Evolutionary conservation across 306 rosid species (phyloP).

Genomic region (Medicago ruthenica): DNA sequence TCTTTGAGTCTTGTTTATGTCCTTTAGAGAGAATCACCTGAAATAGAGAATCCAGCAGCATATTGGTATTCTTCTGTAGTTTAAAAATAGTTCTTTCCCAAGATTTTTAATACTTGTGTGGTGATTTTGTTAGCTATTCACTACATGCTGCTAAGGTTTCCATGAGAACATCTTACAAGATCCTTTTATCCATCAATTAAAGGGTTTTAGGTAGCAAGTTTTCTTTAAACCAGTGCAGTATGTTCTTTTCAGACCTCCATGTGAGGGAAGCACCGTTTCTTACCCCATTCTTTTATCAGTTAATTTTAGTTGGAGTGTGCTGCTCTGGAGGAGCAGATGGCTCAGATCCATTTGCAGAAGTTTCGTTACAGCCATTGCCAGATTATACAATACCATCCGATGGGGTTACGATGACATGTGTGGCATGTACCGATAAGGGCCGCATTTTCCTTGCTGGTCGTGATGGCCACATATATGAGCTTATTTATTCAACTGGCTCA

Average conservation of each 20-base stretch:
- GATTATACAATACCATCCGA: conserved; percentile 90
- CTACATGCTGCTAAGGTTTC: conserved; percentile 22
- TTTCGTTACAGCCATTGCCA: conserved; percentile 88
- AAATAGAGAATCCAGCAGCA: neutral
- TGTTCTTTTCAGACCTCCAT: conserved; percentile 40
- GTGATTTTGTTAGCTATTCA: conserved; percentile 23
- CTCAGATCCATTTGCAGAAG: conserved; percentile 88
- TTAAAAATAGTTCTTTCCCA: neutral
- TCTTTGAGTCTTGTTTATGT: conserved; percentile 23
- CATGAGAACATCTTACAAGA: conserved; percentile 11
- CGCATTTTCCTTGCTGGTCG: conserved; percentile 96
- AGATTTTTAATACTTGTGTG: conserved; percentile 16
- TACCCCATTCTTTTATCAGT: conserved; percentile 60
- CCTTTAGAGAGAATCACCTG: conserved; percentile 8
- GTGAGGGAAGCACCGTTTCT: conserved; percentile 39
- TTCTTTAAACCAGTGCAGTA: conserved; percentile 20
- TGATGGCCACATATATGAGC: conserved; percentile 94
- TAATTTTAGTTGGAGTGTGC: conserved; percentile 90
- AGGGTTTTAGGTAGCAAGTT: conserved; percentile 15
- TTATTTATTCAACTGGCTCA: conserved; percentile 84
- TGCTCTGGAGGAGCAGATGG: conserved; percentile 88
- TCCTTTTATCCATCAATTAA: conserved; percentile 19
- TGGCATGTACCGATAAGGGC: conserved; percentile 86
- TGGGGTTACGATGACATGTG: conserved; percentile 94
- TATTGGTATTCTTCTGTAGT: conserved; percentile 14